A percentile compares a stretch with the other conserved stretches of the same genome.
These are phyloP conservation scores for Scytalidium lignicola DNA, from an alignment of 2,329 filamentous ascomycete species.

Conservation along the genomic window DNA sequence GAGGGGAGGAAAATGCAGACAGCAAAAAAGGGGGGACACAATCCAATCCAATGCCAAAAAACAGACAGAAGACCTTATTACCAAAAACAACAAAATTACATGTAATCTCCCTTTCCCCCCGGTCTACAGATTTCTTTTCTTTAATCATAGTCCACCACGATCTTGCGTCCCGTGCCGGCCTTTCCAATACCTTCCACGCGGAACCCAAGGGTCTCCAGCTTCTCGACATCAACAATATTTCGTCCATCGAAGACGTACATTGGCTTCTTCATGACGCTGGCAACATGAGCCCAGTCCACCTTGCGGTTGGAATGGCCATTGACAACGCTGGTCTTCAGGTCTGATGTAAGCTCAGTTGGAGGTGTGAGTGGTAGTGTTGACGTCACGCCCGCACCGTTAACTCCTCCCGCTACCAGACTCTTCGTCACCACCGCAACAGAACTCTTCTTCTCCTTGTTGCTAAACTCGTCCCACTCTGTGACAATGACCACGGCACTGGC, in stretches of 20 bases:
- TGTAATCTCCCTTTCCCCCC: too few species aligned
- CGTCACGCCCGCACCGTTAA: background rate
- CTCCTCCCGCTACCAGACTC: background rate
- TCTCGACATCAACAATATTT: slow-evolving; percentile 18
- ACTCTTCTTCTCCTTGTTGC: slow-evolving; percentile 17
- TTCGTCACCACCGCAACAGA: slow-evolving; percentile 9
- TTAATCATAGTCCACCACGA: too few species aligned
- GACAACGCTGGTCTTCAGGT: too few species aligned
- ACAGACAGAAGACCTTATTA: too few species aligned
- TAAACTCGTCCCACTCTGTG: slow-evolving; percentile 47
- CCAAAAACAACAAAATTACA: too few species aligned
- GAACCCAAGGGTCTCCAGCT: slow-evolving; percentile 20
- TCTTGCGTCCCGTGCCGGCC: background rate
- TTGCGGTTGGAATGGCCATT: slow-evolving; percentile 3
- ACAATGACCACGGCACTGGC: slow-evolving; percentile 42
- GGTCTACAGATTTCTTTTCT: too few species aligned
- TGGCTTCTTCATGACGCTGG: slow-evolving; percentile 36
- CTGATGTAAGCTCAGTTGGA: too few species aligned
- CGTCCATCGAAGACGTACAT: slow-evolving; percentile 40
- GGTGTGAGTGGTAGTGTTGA: too few species aligned
- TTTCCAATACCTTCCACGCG: slow-evolving; percentile 19
- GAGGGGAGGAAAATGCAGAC: too few species aligned
- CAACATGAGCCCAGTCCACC: slow-evolving; percentile 38
- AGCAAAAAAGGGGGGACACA: too few species aligned
- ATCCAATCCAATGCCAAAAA: too few species aligned